phyloP scores from a whole-genome alignment of 2,329 filamentous ascomycete genomes.

The Alternaria panax region DNA sequence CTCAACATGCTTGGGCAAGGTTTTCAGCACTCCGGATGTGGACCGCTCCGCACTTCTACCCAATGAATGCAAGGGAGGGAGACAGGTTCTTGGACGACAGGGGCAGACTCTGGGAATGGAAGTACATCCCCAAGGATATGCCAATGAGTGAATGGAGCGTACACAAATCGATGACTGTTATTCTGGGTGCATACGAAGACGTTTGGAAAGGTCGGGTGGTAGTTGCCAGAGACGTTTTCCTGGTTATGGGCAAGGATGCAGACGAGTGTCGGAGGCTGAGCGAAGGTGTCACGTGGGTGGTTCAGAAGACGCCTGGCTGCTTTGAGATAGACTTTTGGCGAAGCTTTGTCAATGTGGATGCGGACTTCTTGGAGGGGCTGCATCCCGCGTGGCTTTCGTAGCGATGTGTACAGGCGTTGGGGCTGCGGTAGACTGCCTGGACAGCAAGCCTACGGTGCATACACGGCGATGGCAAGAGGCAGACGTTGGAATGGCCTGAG shows the following conservation, averaged over 20 bases:
- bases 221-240: slow-evolving; percentile 53
- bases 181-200: slow-evolving; percentile 39
- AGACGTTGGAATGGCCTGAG: background rate
- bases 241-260: slow-evolving; percentile 57
- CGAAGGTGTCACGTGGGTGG: slow-evolving; percentile 53
- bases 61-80: slow-evolving; percentile 54
- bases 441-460: background rate
- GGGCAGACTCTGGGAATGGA: slow-evolving; percentile 57
- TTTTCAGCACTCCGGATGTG: slow-evolving; percentile 58
- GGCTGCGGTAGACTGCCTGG: background rate
- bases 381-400: slow-evolving; percentile 47
- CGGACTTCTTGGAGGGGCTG: slow-evolving; percentile 54
- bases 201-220: slow-evolving; percentile 50
- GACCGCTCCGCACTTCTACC: slow-evolving; percentile 60
- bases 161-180: slow-evolving; percentile 49
- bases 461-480: background rate
- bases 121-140: slow-evolving; percentile 60
- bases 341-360: slow-evolving; percentile 59
- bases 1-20: slow-evolving; percentile 31
- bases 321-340: slow-evolving; percentile 61
- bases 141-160: slow-evolving; percentile 54
- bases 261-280: slow-evolving; percentile 52
- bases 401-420: background rate
- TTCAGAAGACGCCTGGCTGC: slow-evolving; percentile 57
- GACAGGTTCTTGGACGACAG: slow-evolving; percentile 54